These are phyloP conservation scores for Selaginella tamariscina DNA, from an alignment of 75 land plant genomes.

Conservation along the genomic window DNA sequence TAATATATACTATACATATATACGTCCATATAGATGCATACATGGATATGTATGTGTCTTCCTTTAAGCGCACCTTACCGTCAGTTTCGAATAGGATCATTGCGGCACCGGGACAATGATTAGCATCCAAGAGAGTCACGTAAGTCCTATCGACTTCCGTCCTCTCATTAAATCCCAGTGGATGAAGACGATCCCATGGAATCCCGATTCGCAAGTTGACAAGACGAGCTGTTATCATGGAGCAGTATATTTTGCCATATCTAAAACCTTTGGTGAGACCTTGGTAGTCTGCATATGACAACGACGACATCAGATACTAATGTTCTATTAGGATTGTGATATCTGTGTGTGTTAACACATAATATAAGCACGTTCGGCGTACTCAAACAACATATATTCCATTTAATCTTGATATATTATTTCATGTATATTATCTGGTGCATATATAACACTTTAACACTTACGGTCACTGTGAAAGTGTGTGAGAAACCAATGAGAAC, in stretches of 20 bases:
- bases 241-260: conserved; percentile 83
- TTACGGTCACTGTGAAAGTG: conserved; percentile 96
- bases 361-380: too few species aligned
- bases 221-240: conserved; percentile 71
- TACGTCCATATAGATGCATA: too few species aligned
- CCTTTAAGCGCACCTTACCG: conserved; percentile 85
- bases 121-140: conserved; percentile 83
- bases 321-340: too few species aligned
- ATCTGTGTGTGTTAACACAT: too few species aligned
- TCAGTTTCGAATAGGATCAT: conserved; percentile 89
- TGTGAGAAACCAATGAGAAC: conserved; percentile 88
- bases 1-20: too few species aligned
- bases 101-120: conserved; percentile 92
- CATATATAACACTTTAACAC: too few species aligned
- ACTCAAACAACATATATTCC: too few species aligned
- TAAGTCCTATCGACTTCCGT: conserved; percentile 48
- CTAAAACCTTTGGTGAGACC: conserved; percentile 77
- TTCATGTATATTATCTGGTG: too few species aligned
- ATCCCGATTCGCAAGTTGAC: conserved; percentile 81
- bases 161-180: conserved; percentile 60
- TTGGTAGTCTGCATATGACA: conserved; percentile 99
- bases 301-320: too few species aligned
- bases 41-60: too few species aligned
- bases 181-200: conserved; percentile 56
- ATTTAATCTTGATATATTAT: too few species aligned